Evolutionary conservation across 192 early-diverging fungal genomes (phyloP).

Genomic region (Backusella westeae): DNA sequence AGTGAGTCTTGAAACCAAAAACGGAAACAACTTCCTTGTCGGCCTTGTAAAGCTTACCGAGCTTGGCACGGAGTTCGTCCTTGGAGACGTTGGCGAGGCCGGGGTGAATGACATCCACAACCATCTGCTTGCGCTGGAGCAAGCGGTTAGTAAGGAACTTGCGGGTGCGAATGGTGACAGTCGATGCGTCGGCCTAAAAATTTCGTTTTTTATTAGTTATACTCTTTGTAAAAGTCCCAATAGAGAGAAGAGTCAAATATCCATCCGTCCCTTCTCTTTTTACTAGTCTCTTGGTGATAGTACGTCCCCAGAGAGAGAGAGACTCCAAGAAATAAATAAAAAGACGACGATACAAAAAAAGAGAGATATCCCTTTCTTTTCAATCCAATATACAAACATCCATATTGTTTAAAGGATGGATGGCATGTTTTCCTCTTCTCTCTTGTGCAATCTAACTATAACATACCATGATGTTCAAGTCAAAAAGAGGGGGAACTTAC

Average conservation of each 20-base stretch:
- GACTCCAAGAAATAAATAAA: neutral
- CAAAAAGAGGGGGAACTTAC: constrained; percentile 12
- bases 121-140: constrained; percentile 96
- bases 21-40: constrained; percentile 86
- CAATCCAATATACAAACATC: neutral
- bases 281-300: neutral
- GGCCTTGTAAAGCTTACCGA: constrained; percentile 94
- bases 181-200: constrained; percentile 43
- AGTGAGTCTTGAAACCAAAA: constrained; percentile 94
- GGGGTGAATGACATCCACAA: constrained; percentile 96
- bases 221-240: neutral
- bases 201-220: neutral
- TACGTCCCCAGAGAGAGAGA: neutral
- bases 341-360: neutral
- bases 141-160: constrained; percentile 99
- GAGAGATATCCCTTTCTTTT: neutral
- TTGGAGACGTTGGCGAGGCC: constrained; percentile 90
- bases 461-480: constrained; percentile 20
- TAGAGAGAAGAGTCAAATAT: constrained; percentile 11
- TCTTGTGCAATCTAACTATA: neutral
- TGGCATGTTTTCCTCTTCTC: neutral
- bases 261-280: constrained; percentile 2
- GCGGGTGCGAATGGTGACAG: constrained; percentile 96
- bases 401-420: neutral
- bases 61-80: constrained; percentile 89